Percentiles rank a stretch among this genome's conserved stretches.
These are phyloP conservation scores for Arthroderma uncinatum DNA, from an alignment of 2,329 filamentous ascomycete species.

Conservation along the genomic window DNA sequence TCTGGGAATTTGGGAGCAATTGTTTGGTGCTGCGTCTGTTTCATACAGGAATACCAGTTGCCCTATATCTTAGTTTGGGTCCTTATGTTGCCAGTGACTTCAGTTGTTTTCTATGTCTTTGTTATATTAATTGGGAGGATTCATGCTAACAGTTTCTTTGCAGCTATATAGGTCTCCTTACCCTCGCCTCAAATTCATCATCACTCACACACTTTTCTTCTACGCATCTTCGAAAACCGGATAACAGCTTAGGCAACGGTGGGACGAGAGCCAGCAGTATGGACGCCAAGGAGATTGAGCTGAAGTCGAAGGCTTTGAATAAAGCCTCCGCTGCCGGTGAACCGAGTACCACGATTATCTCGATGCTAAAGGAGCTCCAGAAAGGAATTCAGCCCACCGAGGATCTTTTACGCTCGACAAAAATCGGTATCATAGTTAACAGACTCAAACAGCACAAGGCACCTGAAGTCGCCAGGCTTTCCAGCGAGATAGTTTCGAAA, in stretches of 20 bases:
- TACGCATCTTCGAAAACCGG: neutral
- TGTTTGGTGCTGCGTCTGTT: neutral
- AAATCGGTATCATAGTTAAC: conserved; percentile 80
- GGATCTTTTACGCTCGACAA: conserved; percentile 80
- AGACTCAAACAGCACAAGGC: conserved; percentile 75
- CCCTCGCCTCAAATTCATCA: neutral
- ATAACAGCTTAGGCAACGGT: neutral
- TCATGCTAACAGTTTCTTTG: neutral
- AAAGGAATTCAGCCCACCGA: conserved; percentile 74
- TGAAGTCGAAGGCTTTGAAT: conserved; percentile 64
- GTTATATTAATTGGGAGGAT: neutral
- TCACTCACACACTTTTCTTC: neutral
- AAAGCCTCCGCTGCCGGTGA: conserved; percentile 70
- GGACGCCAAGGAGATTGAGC: conserved; percentile 71
- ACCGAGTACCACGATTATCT: conserved; percentile 58
- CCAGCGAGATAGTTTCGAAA: conserved; percentile 72
- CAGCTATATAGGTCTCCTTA: neutral
- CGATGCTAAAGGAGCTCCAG: conserved; percentile 66
- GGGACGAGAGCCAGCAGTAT: conserved; percentile 36
- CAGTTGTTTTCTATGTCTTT: neutral
- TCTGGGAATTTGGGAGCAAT: neutral
- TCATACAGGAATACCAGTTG: neutral
- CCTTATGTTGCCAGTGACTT: neutral
- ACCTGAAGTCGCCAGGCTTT: conserved; percentile 57
- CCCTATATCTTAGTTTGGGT: neutral